phyloP scores from a whole-genome alignment of 1,139 yeast species.

The Geotrichum fermentans region DNA sequence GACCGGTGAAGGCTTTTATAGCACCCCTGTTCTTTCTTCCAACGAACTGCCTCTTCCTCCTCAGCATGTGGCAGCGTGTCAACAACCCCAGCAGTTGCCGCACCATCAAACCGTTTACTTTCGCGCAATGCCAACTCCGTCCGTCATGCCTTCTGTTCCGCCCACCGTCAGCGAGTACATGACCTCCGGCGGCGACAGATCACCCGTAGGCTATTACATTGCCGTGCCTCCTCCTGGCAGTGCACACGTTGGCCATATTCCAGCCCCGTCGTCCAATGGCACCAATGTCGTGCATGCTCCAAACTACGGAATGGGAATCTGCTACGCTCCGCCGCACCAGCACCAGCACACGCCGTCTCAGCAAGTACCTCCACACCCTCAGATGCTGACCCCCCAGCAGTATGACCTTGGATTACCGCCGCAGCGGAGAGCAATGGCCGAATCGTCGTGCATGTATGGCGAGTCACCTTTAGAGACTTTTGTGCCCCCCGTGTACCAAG shows the following conservation, averaged over 20 bases:
- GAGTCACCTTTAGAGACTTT: conserved; percentile 15
- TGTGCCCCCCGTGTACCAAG: conserved; percentile 12
- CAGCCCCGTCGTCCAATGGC: not conserved
- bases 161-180: conserved; percentile 1
- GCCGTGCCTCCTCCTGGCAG: not conserved
- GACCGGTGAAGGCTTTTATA: conserved; percentile 1
- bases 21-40: conserved; percentile 4
- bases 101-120: conserved; percentile 2
- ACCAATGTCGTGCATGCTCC: not conserved
- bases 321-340: not conserved
- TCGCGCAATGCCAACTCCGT: conserved; percentile 4
- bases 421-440: not conserved
- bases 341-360: not conserved
- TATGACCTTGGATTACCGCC: not conserved
- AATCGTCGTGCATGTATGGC: conserved; percentile 5
- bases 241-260: not conserved
- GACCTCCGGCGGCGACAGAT: conserved; percentile 5
- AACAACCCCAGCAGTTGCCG: not conserved
- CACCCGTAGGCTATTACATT: conserved; percentile 3
- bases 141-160: conserved; percentile 1
- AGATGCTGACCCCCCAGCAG: conserved; percentile 11
- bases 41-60: not conserved
- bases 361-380: not conserved
- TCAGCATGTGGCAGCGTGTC: not conserved
- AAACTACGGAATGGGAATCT: conserved; percentile 3